These are phyloP conservation scores for Fusarium sp. DNA, from an alignment of 2,329 filamentous ascomycete species.

Conservation along the genomic window DNA sequence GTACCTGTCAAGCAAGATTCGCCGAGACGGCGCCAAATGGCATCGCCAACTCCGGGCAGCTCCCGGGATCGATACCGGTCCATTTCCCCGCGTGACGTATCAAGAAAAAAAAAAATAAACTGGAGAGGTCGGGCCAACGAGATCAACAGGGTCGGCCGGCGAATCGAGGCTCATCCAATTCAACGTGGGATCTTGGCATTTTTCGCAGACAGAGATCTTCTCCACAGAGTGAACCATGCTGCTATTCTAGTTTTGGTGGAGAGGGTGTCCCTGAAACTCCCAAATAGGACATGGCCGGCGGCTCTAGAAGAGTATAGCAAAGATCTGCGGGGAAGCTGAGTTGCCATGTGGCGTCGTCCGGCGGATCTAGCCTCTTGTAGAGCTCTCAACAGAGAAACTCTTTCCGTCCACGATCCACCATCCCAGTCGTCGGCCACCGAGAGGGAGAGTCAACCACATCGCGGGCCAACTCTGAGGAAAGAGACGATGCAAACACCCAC, in stretches of 20 bases:
- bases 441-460: conserved; percentile 32
- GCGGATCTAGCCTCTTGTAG: conserved; percentile 44
- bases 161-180: conserved; percentile 35
- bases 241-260: conserved; percentile 33
- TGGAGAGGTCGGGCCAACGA: neutral
- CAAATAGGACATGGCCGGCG: conserved; percentile 34
- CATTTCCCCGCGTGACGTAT: conserved; percentile 44
- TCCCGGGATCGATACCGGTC: conserved; percentile 23
- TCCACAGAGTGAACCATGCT: conserved; percentile 36
- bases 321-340: neutral
- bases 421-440: conserved; percentile 41
- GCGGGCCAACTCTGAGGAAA: conserved; percentile 37
- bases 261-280: neutral
- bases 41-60: conserved; percentile 12
- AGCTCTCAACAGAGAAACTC: conserved; percentile 40
- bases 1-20: conserved; percentile 32
- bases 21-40: conserved; percentile 14
- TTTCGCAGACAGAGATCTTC: conserved; percentile 4
- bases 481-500: conserved; percentile 33
- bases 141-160: conserved; percentile 1
- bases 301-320: conserved; percentile 24
- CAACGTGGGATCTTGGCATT: conserved; percentile 31
- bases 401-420: conserved; percentile 37
- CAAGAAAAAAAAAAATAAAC: conserved; percentile 25
- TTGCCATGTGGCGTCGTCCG: conserved; percentile 13